Base-by-base conservation (phyloP, 2,329 filamentous ascomycete genomes). In the Penicillium sclerotiorum region DNA sequence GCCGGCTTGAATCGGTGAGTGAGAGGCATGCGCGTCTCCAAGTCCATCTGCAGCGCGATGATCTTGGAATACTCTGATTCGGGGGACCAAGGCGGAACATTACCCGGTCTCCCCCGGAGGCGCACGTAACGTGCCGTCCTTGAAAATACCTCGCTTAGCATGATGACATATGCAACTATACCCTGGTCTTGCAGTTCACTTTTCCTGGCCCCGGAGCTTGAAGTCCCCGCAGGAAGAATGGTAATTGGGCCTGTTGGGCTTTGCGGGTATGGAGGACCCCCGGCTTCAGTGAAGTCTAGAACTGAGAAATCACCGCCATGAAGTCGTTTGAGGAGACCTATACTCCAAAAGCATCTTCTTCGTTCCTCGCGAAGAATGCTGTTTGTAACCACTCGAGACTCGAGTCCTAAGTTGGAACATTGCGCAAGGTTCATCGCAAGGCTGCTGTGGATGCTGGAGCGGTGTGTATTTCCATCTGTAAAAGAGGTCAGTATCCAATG, bases 41-140 rank as follows among this genome's bases (percentile, higher is more conserved):
- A 68, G 8, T 81, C 77, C 71, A 81, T 78, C 45, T 79, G 76
- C 11, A 74, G 60, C 3, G 75, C 72, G 43, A 78, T 73, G 22
- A 80, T 76, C n/a, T 69, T 73, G 0, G 78, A 75, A 53, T 80
- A 81, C 43, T 81, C 77, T 0, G 79, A 81, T 38, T 77, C 69
- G 0, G 76, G 70, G 8, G 76, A 78, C 78, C 78, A 78, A 18
- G 71, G 75, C 5, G 75, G 74, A 8, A 76, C 61, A 20, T 64
- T 67, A 46, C 72, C 73, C 6, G 74, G 70, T 27, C 69, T 72
- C 13, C 77, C 76, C 20, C 73, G 71, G 18, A 69, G 68, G 13
- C 76, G 71, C 0, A 77, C 77, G 59, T 80, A 81, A 36, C 67
- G 66, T 3, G 75, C 70, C 9, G 75, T 75, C 52, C 75, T 75